Evolutionary conservation across 306 rosid genomes (phyloP), one percentile per base, ranked within the genome.

Genomic region (Bauhinia variegata): DNA sequence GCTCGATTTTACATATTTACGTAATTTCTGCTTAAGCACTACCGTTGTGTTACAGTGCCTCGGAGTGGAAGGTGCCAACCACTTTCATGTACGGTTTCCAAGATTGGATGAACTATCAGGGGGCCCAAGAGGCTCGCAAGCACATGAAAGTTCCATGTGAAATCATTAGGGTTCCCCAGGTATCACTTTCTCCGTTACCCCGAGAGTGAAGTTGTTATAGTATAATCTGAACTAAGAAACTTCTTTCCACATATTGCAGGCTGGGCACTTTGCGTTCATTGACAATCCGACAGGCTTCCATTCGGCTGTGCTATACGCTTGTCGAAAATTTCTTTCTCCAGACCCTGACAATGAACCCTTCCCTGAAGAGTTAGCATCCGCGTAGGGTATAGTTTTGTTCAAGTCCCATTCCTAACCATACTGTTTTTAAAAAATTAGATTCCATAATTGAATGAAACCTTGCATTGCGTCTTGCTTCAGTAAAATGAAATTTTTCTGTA

Each of bases 61-160:
- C 95, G 0, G 96, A 95, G 70, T 95, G 96, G 99, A 90, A 89
- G 71, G 97, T 95, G 47, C 99, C 99, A 18, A 88, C 99, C 43
- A 80, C 92, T 71, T 95, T 95, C 80, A 90, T 95, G 44, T 95
- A 90, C 70, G 99, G 99, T 17, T n/a, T 62, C 61, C 68, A 86
- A 51, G 99, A 95, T 51, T 95, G 97, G 99, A 85, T 90, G 97
- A 80, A 68, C 73, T 95, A 95, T 63, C 77, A 79, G 73, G 99
- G 92, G 15, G 99, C 97, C 63, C 87, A 82, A 87, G 96, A 85
- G 80, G 97, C 99, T 63, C 92, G 97, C 72, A 79, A 85, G 73
- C 79, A 68, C 17, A 95, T 95, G 99, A 80, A 82, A 49, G 97
- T 91, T 59, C 92, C 96, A 5, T 95, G 99, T 66, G 99, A 95